These are phyloP conservation scores for Talaromyces sp. DNA, from an alignment of 2,329 filamentous ascomycete species.

Conservation along the genomic window DNA sequence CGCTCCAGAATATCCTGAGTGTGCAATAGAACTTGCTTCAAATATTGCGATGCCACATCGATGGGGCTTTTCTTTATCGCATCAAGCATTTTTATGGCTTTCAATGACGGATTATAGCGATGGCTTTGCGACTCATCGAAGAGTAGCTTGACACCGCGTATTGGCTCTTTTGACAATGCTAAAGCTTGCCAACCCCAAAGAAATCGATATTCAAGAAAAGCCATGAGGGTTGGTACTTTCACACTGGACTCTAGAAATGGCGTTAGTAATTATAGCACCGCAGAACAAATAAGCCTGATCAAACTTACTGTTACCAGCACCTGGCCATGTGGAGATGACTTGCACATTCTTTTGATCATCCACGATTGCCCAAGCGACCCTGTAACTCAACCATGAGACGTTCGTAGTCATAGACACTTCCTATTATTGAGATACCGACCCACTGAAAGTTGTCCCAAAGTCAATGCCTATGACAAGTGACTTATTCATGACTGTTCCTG, in stretches of 20 bases:
- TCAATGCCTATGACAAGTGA: constrained; percentile 28
- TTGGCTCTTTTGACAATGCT: constrained; percentile 24
- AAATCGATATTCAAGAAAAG: constrained; percentile 15
- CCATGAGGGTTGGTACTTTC: constrained; percentile 24
- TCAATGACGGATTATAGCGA: neutral
- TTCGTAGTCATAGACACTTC: neutral
- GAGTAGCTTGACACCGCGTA: constrained; percentile 25
- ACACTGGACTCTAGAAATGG: constrained; percentile 19
- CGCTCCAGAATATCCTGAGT: neutral
- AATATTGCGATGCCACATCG: neutral
- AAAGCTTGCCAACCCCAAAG: constrained; percentile 27
- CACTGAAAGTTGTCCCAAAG: constrained; percentile 33
- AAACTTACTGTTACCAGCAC: constrained; percentile 23
- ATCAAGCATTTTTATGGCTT: neutral
- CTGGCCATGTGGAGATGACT: constrained; percentile 28
- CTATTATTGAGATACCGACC: constrained; percentile 19
- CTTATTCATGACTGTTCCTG: neutral
- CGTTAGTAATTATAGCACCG: neutral
- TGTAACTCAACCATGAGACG: neutral
- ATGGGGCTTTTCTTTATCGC: neutral
- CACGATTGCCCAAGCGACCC: constrained; percentile 24
- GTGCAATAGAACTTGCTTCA: neutral
- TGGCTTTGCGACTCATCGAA: neutral
- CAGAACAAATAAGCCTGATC: neutral
- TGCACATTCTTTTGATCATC: constrained; percentile 21